Conservation (phyloP, 2,329 filamentous ascomycete genomes). For the Aureobasidium sp. region DNA sequence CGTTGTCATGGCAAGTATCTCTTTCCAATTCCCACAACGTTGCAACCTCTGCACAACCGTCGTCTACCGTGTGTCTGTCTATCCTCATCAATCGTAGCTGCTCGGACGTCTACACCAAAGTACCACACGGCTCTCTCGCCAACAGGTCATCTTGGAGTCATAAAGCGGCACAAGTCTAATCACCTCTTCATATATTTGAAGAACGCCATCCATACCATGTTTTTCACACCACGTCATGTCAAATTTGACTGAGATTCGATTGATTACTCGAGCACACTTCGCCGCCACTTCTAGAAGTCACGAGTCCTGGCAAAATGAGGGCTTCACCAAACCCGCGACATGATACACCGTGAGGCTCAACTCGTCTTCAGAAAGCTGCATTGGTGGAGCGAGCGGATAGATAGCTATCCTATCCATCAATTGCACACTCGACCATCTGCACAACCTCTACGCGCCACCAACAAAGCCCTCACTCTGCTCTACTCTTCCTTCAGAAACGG, state of each 20-base stretch:
- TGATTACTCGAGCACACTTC: not conserved
- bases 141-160: not conserved
- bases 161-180: conserved; percentile 5
- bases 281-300: not conserved
- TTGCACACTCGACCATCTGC: not conserved
- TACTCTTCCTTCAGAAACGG: not conserved
- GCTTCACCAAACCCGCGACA: not conserved
- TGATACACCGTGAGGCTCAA: not conserved
- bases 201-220: not conserved
- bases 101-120: not conserved
- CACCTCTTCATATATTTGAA: not conserved
- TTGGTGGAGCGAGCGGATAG: not conserved
- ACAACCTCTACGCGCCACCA: not conserved
- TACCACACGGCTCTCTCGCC: not conserved
- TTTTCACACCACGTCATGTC: not conserved
- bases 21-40: not conserved
- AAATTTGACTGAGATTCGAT: not conserved
- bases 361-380: not conserved
- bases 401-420: not conserved
- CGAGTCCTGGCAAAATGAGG: not conserved
- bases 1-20: conserved; percentile 10
- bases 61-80: conserved; percentile 1
- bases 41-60: not conserved
- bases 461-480: not conserved
- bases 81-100: not conserved